Percentiles rank a stretch among this genome's conserved stretches.
Conservation (phyloP, 2,329 filamentous ascomycete genomes). For the Byssoonygena ceratinophila region DNA sequence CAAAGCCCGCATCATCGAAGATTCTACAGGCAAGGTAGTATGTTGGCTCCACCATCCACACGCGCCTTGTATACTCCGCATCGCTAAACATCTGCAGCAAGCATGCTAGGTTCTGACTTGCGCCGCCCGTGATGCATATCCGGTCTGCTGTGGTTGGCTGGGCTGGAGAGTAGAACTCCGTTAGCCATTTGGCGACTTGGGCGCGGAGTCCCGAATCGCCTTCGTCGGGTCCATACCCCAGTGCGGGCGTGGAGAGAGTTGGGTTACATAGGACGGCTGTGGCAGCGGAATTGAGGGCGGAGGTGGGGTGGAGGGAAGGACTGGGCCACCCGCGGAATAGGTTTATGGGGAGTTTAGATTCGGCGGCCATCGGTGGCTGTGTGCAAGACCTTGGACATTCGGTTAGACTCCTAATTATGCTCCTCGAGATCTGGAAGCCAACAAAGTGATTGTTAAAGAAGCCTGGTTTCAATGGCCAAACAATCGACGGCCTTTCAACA, state of each 20-base stretch:
- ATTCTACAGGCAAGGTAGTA: constrained; percentile 81
- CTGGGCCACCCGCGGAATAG: constrained; percentile 41
- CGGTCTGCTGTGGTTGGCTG: constrained; percentile 44
- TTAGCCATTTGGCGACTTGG: constrained; percentile 61
- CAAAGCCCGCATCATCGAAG: constrained; percentile 70
- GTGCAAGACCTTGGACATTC: background rate
- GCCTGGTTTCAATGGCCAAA: too few relatives aligned
- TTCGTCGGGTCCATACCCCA: constrained; percentile 69
- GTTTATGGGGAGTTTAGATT: constrained; percentile 27
- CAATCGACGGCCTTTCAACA: too few relatives aligned
- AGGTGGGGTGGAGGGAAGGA: constrained; percentile 53
- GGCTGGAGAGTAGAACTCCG: constrained; percentile 45
- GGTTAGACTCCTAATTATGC: background rate
- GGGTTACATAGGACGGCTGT: constrained; percentile 52
- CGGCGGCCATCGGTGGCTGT: background rate
- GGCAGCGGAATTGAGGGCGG: constrained; percentile 52
- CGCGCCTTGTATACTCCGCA: constrained; percentile 57
- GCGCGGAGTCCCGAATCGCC: constrained; percentile 59
- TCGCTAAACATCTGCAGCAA: constrained; percentile 73
- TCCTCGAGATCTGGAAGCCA: background rate
- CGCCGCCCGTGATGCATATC: constrained; percentile 74
- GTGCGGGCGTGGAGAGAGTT: constrained; percentile 48
- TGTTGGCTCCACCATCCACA: constrained; percentile 73
- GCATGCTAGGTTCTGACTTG: constrained; percentile 69
- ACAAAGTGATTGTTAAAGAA: background rate